Evolutionary conservation across 1,284 basidiomycete species (phyloP).

Genomic region (Moesziomyces sp.): DNA sequence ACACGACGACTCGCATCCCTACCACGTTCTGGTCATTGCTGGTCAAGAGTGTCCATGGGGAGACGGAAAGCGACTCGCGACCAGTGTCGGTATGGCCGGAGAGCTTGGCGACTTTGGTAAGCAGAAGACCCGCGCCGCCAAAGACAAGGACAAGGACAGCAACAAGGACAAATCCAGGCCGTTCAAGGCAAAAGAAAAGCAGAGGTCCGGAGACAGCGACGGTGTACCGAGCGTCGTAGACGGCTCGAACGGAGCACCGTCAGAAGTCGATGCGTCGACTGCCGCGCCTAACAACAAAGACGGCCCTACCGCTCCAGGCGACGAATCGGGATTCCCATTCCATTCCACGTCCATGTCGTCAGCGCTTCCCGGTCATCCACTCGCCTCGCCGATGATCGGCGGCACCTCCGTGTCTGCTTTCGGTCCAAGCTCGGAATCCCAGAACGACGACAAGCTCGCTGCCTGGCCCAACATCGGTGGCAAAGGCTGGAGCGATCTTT

Average conservation of each 20-base stretch:
- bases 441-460: slow-evolving; percentile 16
- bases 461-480: slow-evolving; percentile 45
- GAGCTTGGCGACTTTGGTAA: slow-evolving; percentile 58
- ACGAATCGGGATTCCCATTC: slow-evolving; percentile 26
- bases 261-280: slow-evolving; percentile 10
- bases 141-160: slow-evolving; percentile 23
- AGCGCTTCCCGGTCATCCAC: slow-evolving; percentile 24
- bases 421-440: slow-evolving; percentile 3
- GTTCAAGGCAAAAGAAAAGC: slow-evolving; percentile 41
- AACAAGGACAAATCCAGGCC: slow-evolving; percentile 41
- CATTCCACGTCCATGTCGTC: slow-evolving; percentile 16
- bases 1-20: slow-evolving; percentile 73
- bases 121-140: slow-evolving; percentile 39
- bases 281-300: slow-evolving; percentile 4
- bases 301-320: slow-evolving; percentile 4
- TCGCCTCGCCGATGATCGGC: slow-evolving; percentile 43
- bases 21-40: slow-evolving; percentile 82
- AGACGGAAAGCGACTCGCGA: slow-evolving; percentile 55
- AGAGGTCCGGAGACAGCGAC: slow-evolving; percentile 35
- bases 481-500: slow-evolving; percentile 67
- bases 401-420: slow-evolving; percentile 27
- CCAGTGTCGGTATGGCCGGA: slow-evolving; percentile 60
- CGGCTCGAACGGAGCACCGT: slow-evolving; percentile 1
- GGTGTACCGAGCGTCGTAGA: slow-evolving; percentile 3
- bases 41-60: slow-evolving; percentile 73